phyloP scores from a whole-genome alignment of 768 basidiomycete genomes.

The Hirschioporus abietinus region DNA sequence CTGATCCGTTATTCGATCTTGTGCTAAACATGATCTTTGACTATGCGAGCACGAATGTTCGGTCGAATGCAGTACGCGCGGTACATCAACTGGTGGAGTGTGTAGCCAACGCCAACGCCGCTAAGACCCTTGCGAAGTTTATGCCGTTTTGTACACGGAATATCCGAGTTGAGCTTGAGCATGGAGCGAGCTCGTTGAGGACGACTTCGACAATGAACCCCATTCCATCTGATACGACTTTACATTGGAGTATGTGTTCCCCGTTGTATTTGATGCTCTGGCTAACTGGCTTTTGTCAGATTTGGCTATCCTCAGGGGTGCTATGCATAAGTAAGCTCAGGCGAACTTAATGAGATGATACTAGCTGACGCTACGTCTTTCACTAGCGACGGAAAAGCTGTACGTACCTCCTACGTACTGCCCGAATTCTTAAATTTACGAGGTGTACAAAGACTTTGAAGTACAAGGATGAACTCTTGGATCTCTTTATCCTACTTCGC shows the following conservation, averaged over 20 bases:
- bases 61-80: constrained; percentile 80
- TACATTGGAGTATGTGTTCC: constrained; percentile 72
- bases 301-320: constrained; percentile 70
- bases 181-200: constrained; percentile 72
- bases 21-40: constrained; percentile 81
- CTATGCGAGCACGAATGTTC: constrained; percentile 75
- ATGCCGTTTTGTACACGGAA: constrained; percentile 65
- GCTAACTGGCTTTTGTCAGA: constrained; percentile 35
- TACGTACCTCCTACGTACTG: constrained; percentile 26
- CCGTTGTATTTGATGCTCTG: background rate
- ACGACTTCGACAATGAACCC: constrained; percentile 65
- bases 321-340: constrained; percentile 65
- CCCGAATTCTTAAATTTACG: constrained; percentile 6
- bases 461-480: constrained; percentile 56
- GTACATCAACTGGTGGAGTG: constrained; percentile 85
- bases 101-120: constrained; percentile 74
- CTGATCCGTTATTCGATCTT: constrained; percentile 69
- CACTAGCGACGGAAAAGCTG: constrained; percentile 49
- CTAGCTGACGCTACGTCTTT: background rate
- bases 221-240: constrained; percentile 73
- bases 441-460: constrained; percentile 45
- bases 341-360: background rate
- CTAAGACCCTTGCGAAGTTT: constrained; percentile 74
- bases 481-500: constrained; percentile 57
- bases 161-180: constrained; percentile 73